Evolutionary conservation across 176 grass and related monocot genomes (phyloP).

Genomic region (Themeda triandra): DNA sequence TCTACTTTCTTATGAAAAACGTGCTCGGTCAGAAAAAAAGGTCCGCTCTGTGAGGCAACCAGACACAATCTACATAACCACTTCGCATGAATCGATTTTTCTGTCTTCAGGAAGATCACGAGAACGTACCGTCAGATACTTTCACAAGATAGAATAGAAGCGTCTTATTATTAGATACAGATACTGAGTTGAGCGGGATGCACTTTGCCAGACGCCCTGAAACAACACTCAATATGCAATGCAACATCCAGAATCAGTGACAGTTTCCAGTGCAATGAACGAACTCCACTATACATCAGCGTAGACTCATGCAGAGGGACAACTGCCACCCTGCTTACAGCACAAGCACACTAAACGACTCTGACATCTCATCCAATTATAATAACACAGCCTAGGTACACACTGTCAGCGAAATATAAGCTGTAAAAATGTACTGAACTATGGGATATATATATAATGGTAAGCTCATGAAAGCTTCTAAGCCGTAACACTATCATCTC

Average conservation of each 20-base stretch:
- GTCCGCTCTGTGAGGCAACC: too few species aligned
- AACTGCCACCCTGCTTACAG: neutral
- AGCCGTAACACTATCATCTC: conserved; percentile 15
- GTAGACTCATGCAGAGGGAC: neutral
- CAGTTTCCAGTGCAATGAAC: neutral
- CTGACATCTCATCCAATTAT: neutral
- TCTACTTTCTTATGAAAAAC: too few species aligned
- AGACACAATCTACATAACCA: too few species aligned
- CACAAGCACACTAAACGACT: neutral
- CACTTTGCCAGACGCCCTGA: too few species aligned
- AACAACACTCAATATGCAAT: too few species aligned
- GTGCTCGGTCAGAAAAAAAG: too few species aligned
- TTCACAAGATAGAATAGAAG: too few species aligned
- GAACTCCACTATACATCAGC: neutral
- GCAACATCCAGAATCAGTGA: neutral
- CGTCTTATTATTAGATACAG: too few species aligned
- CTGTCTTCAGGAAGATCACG: too few species aligned
- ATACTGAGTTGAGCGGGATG: too few species aligned
- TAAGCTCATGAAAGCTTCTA: neutral
- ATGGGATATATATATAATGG: neutral
- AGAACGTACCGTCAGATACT: too few species aligned
- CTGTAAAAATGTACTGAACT: neutral
- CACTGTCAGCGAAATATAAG: neutral
- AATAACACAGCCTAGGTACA: neutral
- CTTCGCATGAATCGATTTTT: too few species aligned